Evolutionary conservation across 345 rosid species (phyloP), one percentile per base, ranked within the genome.

Genomic region (Syzygium aqueum): DNA sequence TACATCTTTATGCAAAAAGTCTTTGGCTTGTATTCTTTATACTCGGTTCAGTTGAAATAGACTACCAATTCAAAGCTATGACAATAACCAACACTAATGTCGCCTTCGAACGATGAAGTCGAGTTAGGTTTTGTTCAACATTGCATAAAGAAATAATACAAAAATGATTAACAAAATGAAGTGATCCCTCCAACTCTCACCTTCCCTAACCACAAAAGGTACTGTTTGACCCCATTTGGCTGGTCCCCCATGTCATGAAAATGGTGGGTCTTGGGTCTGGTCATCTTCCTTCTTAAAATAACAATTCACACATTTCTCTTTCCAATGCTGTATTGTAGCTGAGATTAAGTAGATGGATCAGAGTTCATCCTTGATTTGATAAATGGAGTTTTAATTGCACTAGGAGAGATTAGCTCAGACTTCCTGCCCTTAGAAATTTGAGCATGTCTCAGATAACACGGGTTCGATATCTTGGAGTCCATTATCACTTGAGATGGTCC

Each of bases 151-250:
- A 40, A 28, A 2, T 5, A 23, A 13, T 43, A 43, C 3, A 54
- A 37, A 53, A 43, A 25, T 1, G 6, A 37, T 73, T 73, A 73
- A 19, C 27, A 73, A 73, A 73, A 73, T 19, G 82, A 40, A 51
- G 52, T 30, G 85, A 63, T 83, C 51, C 85, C 54, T n/a, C 80
- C 85, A 30, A 84, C 86, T 63, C 63, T 10, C 88, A 87, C 85
- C 85, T 84, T 63, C 86, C 86, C 86, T 84, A 3, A 67, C 73
- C 53, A 52, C 54, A 11, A 40, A 84, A 51, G 51, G 53, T 25
- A 17, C 14, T 50, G 22, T 65, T 67, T 84, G 86, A 51, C 86
- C 40, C 28, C 84, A 85, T 14, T 51, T 11, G 52, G 67, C 33
- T 25, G 43, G 82, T 43, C 82, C 49, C 43, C 80, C 3, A 19